Percentiles rank a stretch among this genome's conserved stretches.
These are phyloP conservation scores for Arthromyces matolae DNA, from an alignment of 768 basidiomycete genomes.

Conservation along the genomic window DNA sequence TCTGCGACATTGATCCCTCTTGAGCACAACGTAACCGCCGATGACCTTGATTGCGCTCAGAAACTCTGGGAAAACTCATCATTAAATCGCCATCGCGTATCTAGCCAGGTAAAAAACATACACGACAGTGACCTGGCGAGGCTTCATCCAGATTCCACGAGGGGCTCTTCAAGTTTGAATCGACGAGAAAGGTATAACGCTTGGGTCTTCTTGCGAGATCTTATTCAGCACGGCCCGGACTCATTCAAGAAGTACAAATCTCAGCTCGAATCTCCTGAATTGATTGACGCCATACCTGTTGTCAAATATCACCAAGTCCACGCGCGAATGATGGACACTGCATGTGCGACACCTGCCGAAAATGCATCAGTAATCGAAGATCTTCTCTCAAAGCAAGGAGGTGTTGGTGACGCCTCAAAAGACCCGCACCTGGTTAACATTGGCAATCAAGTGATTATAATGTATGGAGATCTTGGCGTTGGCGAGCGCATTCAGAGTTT, in stretches of 20 bases:
- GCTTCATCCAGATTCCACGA: background rate
- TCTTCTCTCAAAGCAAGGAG: slow-evolving; percentile 11
- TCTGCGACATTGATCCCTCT: slow-evolving; percentile 29
- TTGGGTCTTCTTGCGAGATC: too few species aligned
- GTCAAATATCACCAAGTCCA: background rate
- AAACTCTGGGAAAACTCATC: slow-evolving; percentile 30
- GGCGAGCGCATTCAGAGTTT: slow-evolving; percentile 15
- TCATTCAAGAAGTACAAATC: slow-evolving; percentile 16
- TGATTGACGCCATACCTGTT: slow-evolving; percentile 17
- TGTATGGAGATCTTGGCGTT: background rate
- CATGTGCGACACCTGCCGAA: slow-evolving; percentile 16
- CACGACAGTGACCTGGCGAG: background rate
- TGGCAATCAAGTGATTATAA: background rate
- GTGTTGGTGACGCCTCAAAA: slow-evolving; percentile 18
- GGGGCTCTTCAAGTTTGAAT: too few species aligned
- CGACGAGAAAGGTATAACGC: too few species aligned
- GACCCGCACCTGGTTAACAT: background rate
- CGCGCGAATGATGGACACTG: slow-evolving; percentile 6
- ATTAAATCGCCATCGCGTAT: slow-evolving; percentile 17
- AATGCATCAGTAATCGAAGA: slow-evolving; percentile 14
- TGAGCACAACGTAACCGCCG: slow-evolving; percentile 15
- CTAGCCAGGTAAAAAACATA: background rate
- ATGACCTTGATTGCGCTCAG: slow-evolving; percentile 29
- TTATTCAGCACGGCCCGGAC: slow-evolving; percentile 23
- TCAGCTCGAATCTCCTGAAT: slow-evolving; percentile 12